Base-by-base conservation (phyloP, 2,329 filamentous ascomycete species). In the Tolypocladium pustulatum region DNA sequence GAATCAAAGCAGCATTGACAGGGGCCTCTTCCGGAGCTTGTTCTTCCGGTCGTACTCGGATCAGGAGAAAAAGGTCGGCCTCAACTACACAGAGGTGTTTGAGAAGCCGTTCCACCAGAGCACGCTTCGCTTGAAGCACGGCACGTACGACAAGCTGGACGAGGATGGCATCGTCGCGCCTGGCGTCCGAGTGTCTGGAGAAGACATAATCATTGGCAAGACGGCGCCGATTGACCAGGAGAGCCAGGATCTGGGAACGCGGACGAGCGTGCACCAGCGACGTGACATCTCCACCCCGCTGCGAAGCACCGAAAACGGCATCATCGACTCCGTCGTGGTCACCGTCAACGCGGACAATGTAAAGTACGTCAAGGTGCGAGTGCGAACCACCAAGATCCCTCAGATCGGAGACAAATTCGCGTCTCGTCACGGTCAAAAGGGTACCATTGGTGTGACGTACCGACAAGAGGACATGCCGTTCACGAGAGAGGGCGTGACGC, bases 351-450 rank as follows among this genome's bases (percentile, higher is more conserved):
- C 90, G 40, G 94, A 99, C 70, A 93, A 93, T 66, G 82, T 96
- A 65, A 90, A 91, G 57, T 97, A 97, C 70, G 92, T 97, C 74
- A 99, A 99, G 77, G 93, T 99, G 58, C 89, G 94, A 62, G 96
- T 97, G 68, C 84, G 94, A 72, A 97, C 94, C 4, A 99, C 95
- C 58, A 99, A 99, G 81, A 86, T 97, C 49, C 94, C 94, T 0
- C 95, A 99, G 75, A 97, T 99, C 73, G 94, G 94, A 69, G 94
- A 99, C 78, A 99, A 99, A 75, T 99, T 99, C 72, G 95, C 94
- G 9, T 99, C 95, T 67, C 91, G 94, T 76, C 95, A 99, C 84
- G 94, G 94, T 70, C 94, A 99, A 70, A 99, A 99, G 77, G 94
- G 94, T 78, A 99, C 94, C 1, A 97, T 99, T 70, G 95, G 95